phyloP scores from a whole-genome alignment of 129 eudicot genomes.

The Rutidosis leptorrhynchoides region DNA sequence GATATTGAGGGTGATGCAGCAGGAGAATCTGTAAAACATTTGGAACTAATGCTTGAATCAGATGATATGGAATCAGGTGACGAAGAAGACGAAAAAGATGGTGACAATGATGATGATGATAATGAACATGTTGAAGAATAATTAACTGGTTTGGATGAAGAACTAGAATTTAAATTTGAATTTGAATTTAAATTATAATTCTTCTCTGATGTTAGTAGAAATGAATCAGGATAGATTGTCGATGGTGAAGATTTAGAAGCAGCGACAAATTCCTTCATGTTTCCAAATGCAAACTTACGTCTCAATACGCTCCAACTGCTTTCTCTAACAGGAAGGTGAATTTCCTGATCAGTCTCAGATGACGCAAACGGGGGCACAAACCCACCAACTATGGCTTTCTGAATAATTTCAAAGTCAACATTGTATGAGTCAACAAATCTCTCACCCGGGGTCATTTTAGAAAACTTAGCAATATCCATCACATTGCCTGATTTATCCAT shows the following conservation, averaged over 20 bases:
- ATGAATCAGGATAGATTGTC: constrained; percentile 53
- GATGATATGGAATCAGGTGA: constrained; percentile 75
- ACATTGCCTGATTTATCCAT: constrained; percentile 40
- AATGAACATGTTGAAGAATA: constrained; percentile 28
- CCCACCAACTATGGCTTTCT: constrained; percentile 68
- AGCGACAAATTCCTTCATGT: constrained; percentile 68
- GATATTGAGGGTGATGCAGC: constrained; percentile 39
- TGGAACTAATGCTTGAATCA: constrained; percentile 15
- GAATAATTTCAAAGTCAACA: constrained; percentile 67
- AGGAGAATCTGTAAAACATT: constrained; percentile 54
- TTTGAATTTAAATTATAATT: constrained; percentile 4
- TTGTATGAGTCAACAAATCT: constrained; percentile 52
- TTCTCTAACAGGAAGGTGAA: constrained; percentile 79
- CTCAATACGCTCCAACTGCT: constrained; percentile 77
- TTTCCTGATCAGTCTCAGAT: constrained; percentile 65
- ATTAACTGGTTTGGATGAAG: constrained; percentile 22
- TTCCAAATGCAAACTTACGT: constrained; percentile 60
- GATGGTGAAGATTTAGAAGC: constrained; percentile 48
- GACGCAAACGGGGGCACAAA: constrained; percentile 75
- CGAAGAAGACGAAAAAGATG: constrained; percentile 40
- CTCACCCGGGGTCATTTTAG: constrained; percentile 36
- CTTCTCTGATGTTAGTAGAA: constrained; percentile 22
- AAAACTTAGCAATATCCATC: constrained; percentile 30
- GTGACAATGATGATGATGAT: constrained; percentile 34
- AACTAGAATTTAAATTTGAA: constrained; percentile 9